phyloP scores from a whole-genome alignment of 2,329 filamentous ascomycete genomes.

The Penicillium sp. region DNA sequence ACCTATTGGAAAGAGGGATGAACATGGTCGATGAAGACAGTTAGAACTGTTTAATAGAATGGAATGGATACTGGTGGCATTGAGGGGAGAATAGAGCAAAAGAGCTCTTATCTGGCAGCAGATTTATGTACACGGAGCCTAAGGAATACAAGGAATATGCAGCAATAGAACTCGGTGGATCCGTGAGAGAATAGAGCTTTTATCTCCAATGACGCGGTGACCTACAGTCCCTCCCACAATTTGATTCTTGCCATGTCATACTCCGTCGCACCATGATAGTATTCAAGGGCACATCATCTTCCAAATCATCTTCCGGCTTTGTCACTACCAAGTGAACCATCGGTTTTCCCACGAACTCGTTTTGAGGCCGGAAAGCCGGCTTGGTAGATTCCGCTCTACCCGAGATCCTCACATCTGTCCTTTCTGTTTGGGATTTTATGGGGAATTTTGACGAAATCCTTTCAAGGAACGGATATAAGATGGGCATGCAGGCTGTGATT shows the following conservation, averaged over 20 bases:
- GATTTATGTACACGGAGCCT: no score
- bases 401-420: background rate
- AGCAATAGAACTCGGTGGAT: background rate
- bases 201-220: background rate
- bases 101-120: no score
- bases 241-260: slow-evolving; percentile 15
- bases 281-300: slow-evolving; percentile 15
- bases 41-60: no score
- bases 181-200: background rate
- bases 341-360: slow-evolving; percentile 5
- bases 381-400: background rate
- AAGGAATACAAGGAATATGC: background rate
- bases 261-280: slow-evolving; percentile 13
- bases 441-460: slow-evolving; percentile 2
- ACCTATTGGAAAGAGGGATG: no score
- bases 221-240: background rate
- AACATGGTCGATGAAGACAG: no score
- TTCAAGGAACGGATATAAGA: slow-evolving; percentile 14
- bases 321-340: slow-evolving; percentile 3
- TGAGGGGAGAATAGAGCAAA: no score
- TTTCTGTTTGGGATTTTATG: background rate
- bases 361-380: slow-evolving; percentile 1
- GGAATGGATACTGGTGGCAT: no score
- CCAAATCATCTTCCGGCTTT: slow-evolving; percentile 2
- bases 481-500: slow-evolving; percentile 25